phyloP scores from a whole-genome alignment of 2,329 filamentous ascomycete species.

The Microsporum ferrugineum region DNA sequence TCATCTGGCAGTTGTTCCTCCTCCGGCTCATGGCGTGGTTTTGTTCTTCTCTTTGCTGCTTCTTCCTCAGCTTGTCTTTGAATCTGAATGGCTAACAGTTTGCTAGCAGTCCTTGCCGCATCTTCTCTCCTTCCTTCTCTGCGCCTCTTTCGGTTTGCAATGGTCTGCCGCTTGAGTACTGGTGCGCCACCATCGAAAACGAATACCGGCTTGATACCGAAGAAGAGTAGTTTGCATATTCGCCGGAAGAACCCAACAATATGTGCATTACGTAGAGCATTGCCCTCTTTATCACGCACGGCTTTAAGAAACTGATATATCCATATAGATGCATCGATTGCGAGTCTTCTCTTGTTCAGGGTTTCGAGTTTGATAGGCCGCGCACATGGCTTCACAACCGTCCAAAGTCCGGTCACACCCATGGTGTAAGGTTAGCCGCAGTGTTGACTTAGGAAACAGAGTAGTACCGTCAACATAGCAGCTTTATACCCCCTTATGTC shows the following conservation, averaged over 20 bases:
- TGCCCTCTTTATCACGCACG: slow-evolving; percentile 95
- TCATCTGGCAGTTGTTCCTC: slow-evolving; percentile 60
- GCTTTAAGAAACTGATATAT: slow-evolving; percentile 99
- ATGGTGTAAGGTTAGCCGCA: slow-evolving; percentile 38
- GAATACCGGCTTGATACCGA: slow-evolving; percentile 91
- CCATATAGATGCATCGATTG: slow-evolving; percentile 97
- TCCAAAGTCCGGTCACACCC: slow-evolving; percentile 98
- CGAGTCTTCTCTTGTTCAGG: slow-evolving; percentile 88
- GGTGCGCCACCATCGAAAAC: slow-evolving; percentile 97
- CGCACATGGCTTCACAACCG: slow-evolving; percentile 85
- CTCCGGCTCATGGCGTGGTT: slow-evolving; percentile 31
- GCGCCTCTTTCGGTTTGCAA: slow-evolving; percentile 62
- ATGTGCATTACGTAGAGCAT: slow-evolving; percentile 89
- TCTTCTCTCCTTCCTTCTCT: slow-evolving; percentile 86
- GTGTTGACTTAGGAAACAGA: neutral
- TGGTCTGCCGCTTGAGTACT: slow-evolving; percentile 78
- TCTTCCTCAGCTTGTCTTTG: slow-evolving; percentile 82
- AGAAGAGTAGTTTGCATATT: slow-evolving; percentile 95
- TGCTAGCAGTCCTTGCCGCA: slow-evolving; percentile 81
- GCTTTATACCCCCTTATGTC: neutral
- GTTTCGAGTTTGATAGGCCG: slow-evolving; percentile 93
- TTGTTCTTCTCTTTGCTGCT: slow-evolving; percentile 46
- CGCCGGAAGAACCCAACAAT: slow-evolving; percentile 95
- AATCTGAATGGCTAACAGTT: slow-evolving; percentile 87
- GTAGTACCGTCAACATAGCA: neutral